phyloP scores from a whole-genome alignment of 305 asterid genomes.

The Fraxinus sp. region DNA sequence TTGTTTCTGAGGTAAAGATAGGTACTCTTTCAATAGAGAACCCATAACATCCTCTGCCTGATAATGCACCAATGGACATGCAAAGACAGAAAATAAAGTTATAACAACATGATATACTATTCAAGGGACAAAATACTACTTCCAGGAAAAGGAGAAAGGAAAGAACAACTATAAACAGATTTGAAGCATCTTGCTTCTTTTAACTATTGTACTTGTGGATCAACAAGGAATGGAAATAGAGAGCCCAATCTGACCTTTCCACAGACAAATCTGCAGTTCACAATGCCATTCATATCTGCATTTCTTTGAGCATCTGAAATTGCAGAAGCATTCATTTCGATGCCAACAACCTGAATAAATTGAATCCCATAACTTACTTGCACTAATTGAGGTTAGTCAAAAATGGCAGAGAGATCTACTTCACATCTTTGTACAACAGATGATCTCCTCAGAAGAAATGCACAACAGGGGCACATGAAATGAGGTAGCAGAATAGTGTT shows the following conservation, averaged over 20 bases:
- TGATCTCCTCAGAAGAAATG: background rate
- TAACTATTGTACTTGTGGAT: background rate
- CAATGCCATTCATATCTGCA: constrained; percentile 80
- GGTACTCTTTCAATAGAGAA: constrained; percentile 79
- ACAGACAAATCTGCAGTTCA: constrained; percentile 87
- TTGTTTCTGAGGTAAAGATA: constrained; percentile 44
- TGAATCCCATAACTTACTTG: constrained; percentile 15
- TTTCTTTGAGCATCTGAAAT: constrained; percentile 86
- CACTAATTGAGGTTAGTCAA: background rate
- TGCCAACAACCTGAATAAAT: constrained; percentile 77
- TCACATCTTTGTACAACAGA: constrained; percentile 2
- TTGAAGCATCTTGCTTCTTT: background rate
- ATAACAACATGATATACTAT: constrained; percentile 11
- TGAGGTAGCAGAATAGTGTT: background rate
- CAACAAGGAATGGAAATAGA: constrained; percentile 13
- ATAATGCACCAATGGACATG: constrained; percentile 24
- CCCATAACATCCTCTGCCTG: constrained; percentile 95
- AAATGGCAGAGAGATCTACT: background rate
- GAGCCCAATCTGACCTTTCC: constrained; percentile 60
- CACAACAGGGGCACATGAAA: constrained; percentile 3
- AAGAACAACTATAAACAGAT: background rate
- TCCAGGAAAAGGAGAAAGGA: background rate
- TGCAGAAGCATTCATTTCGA: constrained; percentile 98
- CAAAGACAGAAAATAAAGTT: constrained; percentile 17
- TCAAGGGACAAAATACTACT: background rate